phyloP scores from a whole-genome alignment of 2,329 filamentous ascomycete genomes.

The Botrytis hyacinthi region DNA sequence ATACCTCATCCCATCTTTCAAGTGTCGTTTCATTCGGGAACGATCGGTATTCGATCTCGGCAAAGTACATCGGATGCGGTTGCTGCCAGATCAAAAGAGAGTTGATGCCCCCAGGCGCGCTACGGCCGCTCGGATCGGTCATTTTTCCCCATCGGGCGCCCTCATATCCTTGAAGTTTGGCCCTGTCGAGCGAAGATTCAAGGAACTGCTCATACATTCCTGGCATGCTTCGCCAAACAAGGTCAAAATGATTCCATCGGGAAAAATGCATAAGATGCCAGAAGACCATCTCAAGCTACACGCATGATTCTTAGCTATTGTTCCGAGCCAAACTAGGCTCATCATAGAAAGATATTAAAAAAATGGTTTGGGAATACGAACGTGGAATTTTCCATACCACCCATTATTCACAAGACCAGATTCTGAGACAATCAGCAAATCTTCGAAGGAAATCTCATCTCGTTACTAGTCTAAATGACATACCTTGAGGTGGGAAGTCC shows the following conservation, averaged over 20 bases:
- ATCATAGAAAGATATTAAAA: no score
- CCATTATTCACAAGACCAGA: conserved; percentile 48
- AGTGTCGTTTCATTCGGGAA: conserved; percentile 47
- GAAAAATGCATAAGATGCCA: conserved; percentile 46
- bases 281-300: conserved; percentile 42
- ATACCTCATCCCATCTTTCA: conserved; percentile 51
- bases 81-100: conserved; percentile 62
- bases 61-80: conserved; percentile 59
- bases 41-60: conserved; percentile 53
- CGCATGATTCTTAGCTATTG: not conserved
- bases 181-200: conserved; percentile 37
- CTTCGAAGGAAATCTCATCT: not conserved
- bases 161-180: conserved; percentile 39
- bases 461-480: not conserved
- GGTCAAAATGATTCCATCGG: conserved; percentile 42
- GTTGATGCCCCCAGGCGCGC: conserved; percentile 60
- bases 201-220: conserved; percentile 40
- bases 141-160: conserved; percentile 52
- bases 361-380: conserved; percentile 23
- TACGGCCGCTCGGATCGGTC: conserved; percentile 55
- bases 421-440: conserved; percentile 32
- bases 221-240: conserved; percentile 43
- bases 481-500: conserved; percentile 41
- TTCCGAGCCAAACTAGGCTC: not conserved
- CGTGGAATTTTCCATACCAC: conserved; percentile 48